phyloP scores from a whole-genome alignment of 2,329 filamentous ascomycete species.

The Knufia fluminis region DNA sequence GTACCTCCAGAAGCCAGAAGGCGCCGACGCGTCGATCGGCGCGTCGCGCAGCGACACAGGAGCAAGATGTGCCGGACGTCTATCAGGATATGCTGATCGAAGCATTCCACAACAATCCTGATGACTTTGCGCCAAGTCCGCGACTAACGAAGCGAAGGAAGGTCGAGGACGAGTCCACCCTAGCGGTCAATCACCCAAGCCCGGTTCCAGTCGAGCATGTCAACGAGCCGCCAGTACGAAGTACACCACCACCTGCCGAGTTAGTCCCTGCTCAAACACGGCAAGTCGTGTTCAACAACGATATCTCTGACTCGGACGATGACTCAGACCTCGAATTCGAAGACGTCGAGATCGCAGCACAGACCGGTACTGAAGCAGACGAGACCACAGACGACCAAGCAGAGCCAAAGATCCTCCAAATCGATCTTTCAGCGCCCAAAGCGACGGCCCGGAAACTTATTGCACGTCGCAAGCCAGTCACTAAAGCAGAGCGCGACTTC shows the following conservation, averaged over 20 bases:
- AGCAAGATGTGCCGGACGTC: slow-evolving; percentile 28
- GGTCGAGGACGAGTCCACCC: slow-evolving; percentile 25
- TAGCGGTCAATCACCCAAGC: neutral
- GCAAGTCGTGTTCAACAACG: slow-evolving; percentile 25
- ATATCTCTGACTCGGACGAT: slow-evolving; percentile 43
- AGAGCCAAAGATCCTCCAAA: slow-evolving; percentile 30
- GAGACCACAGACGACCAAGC: slow-evolving; percentile 25
- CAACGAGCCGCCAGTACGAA: too few species aligned
- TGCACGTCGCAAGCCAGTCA: slow-evolving; percentile 43
- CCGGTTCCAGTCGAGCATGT: neutral
- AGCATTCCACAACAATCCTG: slow-evolving; percentile 22
- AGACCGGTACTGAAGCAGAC: slow-evolving; percentile 28
- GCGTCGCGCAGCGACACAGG: slow-evolving; percentile 13
- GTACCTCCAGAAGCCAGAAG: neutral
- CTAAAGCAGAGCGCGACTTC: slow-evolving; percentile 47
- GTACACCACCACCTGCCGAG: too few species aligned
- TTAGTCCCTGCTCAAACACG: slow-evolving; percentile 2
- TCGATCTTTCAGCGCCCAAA: slow-evolving; percentile 25
- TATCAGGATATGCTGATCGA: slow-evolving; percentile 33
- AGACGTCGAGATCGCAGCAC: slow-evolving; percentile 36
- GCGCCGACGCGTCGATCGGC: slow-evolving; percentile 15
- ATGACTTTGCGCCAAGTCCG: slow-evolving; percentile 20
- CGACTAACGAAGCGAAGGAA: slow-evolving; percentile 33
- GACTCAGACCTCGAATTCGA: slow-evolving; percentile 54
- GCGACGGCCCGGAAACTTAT: slow-evolving; percentile 10